Evolutionary conservation across 768 basidiomycete species (phyloP).

Genomic region (Amanita inopinata): DNA sequence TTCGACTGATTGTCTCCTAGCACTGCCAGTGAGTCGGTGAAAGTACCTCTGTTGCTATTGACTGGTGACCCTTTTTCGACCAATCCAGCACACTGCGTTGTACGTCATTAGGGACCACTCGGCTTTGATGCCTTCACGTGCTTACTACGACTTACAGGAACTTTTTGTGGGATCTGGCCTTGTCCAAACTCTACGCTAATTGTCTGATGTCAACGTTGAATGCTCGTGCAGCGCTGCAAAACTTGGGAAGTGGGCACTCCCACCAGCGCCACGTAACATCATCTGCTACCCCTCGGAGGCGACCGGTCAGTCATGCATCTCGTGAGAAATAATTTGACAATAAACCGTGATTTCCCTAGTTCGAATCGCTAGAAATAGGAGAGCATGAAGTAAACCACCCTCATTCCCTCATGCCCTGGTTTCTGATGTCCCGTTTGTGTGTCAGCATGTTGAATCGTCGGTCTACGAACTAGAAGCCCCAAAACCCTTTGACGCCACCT

Average conservation of each 20-base stretch:
- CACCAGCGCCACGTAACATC: conserved; percentile 17
- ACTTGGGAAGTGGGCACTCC: conserved; percentile 17
- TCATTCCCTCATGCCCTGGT: neutral
- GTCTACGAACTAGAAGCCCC: conserved; percentile 24
- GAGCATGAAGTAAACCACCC: neutral
- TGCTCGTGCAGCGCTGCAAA: conserved; percentile 27
- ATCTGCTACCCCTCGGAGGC: conserved; percentile 8
- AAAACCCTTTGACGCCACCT: conserved; percentile 15
- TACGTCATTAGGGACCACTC: conserved; percentile 16
- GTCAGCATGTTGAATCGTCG: conserved; percentile 14
- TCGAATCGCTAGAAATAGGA: too few relatives aligned
- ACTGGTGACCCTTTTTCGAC: too few relatives aligned
- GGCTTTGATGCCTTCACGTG: too few relatives aligned
- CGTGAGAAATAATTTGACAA: too few relatives aligned
- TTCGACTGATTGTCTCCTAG: conserved; percentile 12
- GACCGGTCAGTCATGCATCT: conserved; percentile 13
- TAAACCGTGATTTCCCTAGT: too few relatives aligned
- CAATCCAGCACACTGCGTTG: conserved; percentile 33
- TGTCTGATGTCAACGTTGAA: conserved; percentile 40
- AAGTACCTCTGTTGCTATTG: too few relatives aligned
- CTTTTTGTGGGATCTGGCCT: conserved; percentile 39
- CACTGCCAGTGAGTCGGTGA: conserved; percentile 24
- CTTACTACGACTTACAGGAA: conserved; percentile 21
- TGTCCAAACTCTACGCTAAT: conserved; percentile 40
- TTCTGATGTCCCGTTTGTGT: neutral